Percentiles rank a stretch among this genome's conserved stretches.
Conservation (phyloP, 495 filamentous ascomycete species). For the Penicillium paradoxum region DNA sequence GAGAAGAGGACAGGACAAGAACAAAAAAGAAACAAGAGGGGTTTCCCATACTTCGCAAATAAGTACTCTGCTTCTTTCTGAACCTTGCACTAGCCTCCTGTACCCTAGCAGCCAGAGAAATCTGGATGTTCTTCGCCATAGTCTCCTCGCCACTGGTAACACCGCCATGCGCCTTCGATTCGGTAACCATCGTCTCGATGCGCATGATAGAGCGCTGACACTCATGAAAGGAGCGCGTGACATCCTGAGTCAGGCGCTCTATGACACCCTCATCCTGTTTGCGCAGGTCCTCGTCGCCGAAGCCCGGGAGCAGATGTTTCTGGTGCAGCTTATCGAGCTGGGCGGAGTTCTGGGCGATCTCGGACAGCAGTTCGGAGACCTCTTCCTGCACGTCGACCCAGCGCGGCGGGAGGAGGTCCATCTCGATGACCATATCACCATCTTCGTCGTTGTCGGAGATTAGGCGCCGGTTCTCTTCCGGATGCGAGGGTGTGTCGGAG, state of each 20-base stretch:
- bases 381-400: conserved; percentile 97
- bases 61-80: conserved; percentile 93
- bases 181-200: conserved; percentile 78
- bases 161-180: conserved; percentile 60
- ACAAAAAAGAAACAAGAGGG: neutral
- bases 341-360: conserved; percentile 75
- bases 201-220: conserved; percentile 84
- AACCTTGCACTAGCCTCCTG: conserved; percentile 92
- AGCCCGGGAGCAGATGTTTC: conserved; percentile 94
- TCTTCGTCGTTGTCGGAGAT: conserved; percentile 72
- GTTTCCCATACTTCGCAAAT: conserved; percentile 72
- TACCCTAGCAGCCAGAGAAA: conserved; percentile 78
- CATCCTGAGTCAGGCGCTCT: conserved; percentile 81
- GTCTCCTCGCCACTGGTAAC: conserved; percentile 79
- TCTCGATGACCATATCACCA: conserved; percentile 94
- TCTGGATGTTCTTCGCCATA: conserved; percentile 94
- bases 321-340: conserved; percentile 88
- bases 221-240: conserved; percentile 81
- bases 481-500: conserved; percentile 54
- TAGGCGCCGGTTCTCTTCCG: conserved; percentile 80
- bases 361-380: conserved; percentile 74
- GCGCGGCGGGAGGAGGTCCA: conserved; percentile 91
- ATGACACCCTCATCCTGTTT: conserved; percentile 80
- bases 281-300: conserved; percentile 89
- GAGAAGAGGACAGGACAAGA: neutral